Percentiles rank a stretch among this genome's conserved stretches.
These are phyloP conservation scores for Pseudocercospora crystallina DNA, from an alignment of 2,329 filamentous ascomycete genomes.

Conservation along the genomic window DNA sequence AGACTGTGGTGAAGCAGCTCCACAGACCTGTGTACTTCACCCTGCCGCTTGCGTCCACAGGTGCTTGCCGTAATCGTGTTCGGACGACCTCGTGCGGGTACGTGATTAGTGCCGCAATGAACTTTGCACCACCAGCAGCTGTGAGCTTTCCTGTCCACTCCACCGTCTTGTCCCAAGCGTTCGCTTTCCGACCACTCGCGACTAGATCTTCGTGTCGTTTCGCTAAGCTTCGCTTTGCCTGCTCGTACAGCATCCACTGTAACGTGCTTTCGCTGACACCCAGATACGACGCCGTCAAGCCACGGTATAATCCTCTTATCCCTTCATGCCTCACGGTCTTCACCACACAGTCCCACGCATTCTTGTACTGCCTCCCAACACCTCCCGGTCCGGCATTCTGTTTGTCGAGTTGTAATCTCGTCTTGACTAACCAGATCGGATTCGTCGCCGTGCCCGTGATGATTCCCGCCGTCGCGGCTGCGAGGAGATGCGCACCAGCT, in stretches of 20 bases:
- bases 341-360: conserved; percentile 81
- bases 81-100: conserved; percentile 92
- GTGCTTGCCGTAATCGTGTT: conserved; percentile 81
- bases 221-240: conserved; percentile 76
- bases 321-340: conserved; percentile 82
- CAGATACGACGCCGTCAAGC: conserved; percentile 86
- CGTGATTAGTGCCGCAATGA: conserved; percentile 77
- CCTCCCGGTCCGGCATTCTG: conserved; percentile 62
- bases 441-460: conserved; percentile 89
- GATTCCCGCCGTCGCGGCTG: conserved; percentile 76
- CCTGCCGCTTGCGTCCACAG: conserved; percentile 51
- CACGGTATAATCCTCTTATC: conserved; percentile 78
- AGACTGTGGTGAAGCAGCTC: conserved; percentile 85
- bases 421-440: conserved; percentile 96
- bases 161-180: conserved; percentile 70
- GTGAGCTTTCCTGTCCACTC: conserved; percentile 76
- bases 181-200: conserved; percentile 62
- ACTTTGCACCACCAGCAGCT: conserved; percentile 80
- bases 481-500: conserved; percentile 73
- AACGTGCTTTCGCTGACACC: conserved; percentile 87
- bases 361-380: conserved; percentile 70
- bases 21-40: conserved; percentile 85
- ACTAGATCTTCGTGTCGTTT: conserved; percentile 58
- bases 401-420: conserved; percentile 86
- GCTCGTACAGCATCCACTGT: conserved; percentile 93